Percentiles rank a stretch among this genome's conserved stretches.
Evolutionary conservation across 164 flowering plant genomes (phyloP).

Genomic region (Platanus orientalis): DNA sequence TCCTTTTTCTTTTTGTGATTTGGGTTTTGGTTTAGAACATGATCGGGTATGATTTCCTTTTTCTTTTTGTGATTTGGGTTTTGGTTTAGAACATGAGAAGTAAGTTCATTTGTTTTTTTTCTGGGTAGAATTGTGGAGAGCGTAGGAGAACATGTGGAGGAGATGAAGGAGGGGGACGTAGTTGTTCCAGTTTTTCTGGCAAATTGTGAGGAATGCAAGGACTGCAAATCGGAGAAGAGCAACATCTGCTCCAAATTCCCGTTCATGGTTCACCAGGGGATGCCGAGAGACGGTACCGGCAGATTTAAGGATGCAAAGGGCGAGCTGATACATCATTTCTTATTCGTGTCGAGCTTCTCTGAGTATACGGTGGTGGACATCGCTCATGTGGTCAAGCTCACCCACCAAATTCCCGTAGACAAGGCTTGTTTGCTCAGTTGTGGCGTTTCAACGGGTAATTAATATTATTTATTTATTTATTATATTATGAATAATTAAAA

Average conservation of each 20-base stretch:
- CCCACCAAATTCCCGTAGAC: slow-evolving; percentile 34
- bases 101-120: no score
- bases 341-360: slow-evolving; percentile 48
- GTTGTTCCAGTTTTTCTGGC: slow-evolving; percentile 50
- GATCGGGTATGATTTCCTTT: no score
- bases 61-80: not conserved
- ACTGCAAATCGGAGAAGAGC: slow-evolving; percentile 50
- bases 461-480: no score
- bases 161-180: slow-evolving; percentile 48
- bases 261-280: not conserved
- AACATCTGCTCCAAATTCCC: slow-evolving; percentile 40
- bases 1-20: not conserved
- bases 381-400: slow-evolving; percentile 32
- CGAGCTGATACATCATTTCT: slow-evolving; percentile 32
- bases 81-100: no score
- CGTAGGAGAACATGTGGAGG: slow-evolving; percentile 54
- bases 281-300: slow-evolving; percentile 51
- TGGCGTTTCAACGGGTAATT: slow-evolving; percentile 54
- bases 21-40: not conserved
- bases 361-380: slow-evolving; percentile 67
- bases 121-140: slow-evolving; percentile 58
- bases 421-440: slow-evolving; percentile 67
- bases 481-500: no score
- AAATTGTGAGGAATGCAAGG: slow-evolving; percentile 53
- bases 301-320: slow-evolving; percentile 44